Conservation (phyloP, 139 green algal species). For the Spirogloea muscicola region DNA sequence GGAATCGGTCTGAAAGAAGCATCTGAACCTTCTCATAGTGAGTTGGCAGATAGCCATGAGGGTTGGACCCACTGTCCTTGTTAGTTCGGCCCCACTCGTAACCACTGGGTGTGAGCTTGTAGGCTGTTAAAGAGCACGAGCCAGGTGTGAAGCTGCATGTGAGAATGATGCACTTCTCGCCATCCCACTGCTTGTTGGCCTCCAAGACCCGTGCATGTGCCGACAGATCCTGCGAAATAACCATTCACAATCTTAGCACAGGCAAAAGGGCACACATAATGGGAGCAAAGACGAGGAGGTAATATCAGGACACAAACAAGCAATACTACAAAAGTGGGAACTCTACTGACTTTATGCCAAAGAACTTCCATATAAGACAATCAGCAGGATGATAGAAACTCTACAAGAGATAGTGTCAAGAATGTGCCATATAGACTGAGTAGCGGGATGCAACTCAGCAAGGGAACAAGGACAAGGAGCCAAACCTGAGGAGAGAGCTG, state of each 20-base stretch:
- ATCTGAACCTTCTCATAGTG: constrained; percentile 98
- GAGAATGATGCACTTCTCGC: constrained; percentile 89
- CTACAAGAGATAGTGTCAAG: no score
- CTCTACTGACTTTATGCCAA: no score
- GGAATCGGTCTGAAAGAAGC: constrained; percentile 96
- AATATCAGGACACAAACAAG: constrained; percentile 9
- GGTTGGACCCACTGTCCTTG: constrained; percentile 68
- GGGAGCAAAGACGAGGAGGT: neutral
- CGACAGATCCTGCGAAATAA: constrained; percentile 89
- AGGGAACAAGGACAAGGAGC: no score
- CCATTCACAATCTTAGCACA: no score
- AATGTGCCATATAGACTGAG: no score
- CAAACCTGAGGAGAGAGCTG: constrained; percentile 85
- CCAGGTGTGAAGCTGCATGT: constrained; percentile 95
- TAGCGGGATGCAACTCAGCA: no score
- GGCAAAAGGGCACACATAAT: no score
- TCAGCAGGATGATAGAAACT: no score
- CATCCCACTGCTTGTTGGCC: constrained; percentile 88
- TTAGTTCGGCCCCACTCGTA: constrained; percentile 68
- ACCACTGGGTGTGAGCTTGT: constrained; percentile 91
- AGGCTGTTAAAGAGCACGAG: constrained; percentile 87
- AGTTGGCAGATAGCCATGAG: constrained; percentile 81
- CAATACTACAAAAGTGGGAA: neutral
- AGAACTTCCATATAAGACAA: no score
- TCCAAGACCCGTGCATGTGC: constrained; percentile 93